Conservation (phyloP, 768 basidiomycete genomes). For the Plicaturopsis crispa region DNA sequence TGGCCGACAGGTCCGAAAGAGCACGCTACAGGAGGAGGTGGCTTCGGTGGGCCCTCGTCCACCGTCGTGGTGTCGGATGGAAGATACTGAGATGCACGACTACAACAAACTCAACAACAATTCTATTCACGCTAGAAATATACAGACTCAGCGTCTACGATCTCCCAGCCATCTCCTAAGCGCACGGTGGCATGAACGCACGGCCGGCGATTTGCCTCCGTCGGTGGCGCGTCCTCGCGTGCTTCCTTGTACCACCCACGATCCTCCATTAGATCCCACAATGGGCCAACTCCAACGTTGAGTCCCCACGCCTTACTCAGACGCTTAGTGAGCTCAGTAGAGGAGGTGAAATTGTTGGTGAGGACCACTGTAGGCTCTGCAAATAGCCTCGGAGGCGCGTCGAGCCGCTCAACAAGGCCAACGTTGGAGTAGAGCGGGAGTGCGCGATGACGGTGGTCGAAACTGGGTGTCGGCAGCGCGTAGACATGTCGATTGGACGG, state of each 20-base stretch:
- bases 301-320: slow-evolving; percentile 66
- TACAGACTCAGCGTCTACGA: slow-evolving; percentile 43
- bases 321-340: slow-evolving; percentile 40
- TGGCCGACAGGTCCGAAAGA: slow-evolving; percentile 55
- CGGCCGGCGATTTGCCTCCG: slow-evolving; percentile 49
- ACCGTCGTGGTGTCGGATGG: slow-evolving; percentile 45
- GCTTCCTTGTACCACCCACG: slow-evolving; percentile 73
- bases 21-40: slow-evolving; percentile 51
- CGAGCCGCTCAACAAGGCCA: slow-evolving; percentile 52
- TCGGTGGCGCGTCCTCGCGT: slow-evolving; percentile 22
- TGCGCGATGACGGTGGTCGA: slow-evolving; percentile 69
- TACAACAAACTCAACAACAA: slow-evolving; percentile 16
- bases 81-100: slow-evolving; percentile 51
- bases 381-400: slow-evolving; percentile 43
- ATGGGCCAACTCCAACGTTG: slow-evolving; percentile 67
- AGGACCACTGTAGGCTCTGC: slow-evolving; percentile 26
- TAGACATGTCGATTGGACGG: slow-evolving; percentile 45
- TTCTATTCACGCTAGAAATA: slow-evolving; percentile 4
- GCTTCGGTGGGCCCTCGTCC: slow-evolving; percentile 41
- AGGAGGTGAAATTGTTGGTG: slow-evolving; percentile 53
- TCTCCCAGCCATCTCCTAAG: slow-evolving; percentile 36
- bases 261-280: slow-evolving; percentile 78
- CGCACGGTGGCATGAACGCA: slow-evolving; percentile 42
- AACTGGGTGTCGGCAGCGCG: slow-evolving; percentile 52
- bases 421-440: slow-evolving; percentile 48